A percentile compares a stretch with the other conserved stretches of the same genome.
Conservation (phyloP, 139 green algal genomes). For the Chlorella vulgaris region DNA sequence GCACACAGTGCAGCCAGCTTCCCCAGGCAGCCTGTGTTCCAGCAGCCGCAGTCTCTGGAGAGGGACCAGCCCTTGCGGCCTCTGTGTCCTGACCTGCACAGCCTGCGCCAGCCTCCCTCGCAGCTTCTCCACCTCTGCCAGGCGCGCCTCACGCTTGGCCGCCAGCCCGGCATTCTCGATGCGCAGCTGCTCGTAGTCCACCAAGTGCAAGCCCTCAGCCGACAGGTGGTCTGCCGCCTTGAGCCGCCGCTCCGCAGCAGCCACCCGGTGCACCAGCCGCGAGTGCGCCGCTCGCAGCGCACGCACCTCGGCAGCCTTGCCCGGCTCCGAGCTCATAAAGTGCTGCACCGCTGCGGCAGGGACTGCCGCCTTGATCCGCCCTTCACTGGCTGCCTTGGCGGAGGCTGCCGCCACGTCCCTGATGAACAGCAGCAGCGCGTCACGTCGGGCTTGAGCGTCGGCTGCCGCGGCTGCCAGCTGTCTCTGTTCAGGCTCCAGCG, state of each 20-base stretch:
- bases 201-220: constrained; percentile 86
- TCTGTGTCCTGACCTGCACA: no score
- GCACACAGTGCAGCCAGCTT: no score
- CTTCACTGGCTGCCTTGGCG: not conserved
- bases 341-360: not conserved
- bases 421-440: not conserved
- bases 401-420: not conserved
- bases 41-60: not conserved
- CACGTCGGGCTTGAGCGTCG: not conserved
- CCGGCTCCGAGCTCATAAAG: not conserved
- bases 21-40: no score
- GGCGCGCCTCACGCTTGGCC: constrained; percentile 88
- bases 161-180: constrained; percentile 90
- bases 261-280: not conserved
- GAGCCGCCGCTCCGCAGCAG: not conserved
- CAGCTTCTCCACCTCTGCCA: constrained; percentile 89
- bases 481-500: not conserved
- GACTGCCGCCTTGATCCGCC: not conserved
- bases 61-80: no score
- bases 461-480: not conserved
- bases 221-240: constrained; percentile 16
- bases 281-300: not conserved
- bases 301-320: not conserved
- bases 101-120: constrained; percentile 81
- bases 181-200: constrained; percentile 96